Conservation (phyloP, 805 yeast species). For the Starmerella riodocensis region DNA sequence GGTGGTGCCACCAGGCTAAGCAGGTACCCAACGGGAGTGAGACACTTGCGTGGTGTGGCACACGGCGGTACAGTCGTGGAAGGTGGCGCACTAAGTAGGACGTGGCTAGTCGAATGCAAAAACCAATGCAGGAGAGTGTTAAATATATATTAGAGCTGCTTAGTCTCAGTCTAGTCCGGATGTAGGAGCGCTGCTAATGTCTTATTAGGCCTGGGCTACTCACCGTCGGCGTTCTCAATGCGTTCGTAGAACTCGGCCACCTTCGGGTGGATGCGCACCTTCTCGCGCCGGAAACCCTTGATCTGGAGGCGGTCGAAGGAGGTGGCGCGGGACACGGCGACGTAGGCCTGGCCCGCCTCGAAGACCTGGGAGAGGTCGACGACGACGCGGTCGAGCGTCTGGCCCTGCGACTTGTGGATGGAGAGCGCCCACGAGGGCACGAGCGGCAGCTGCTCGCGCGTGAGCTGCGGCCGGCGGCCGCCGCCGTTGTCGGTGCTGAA, state of each 20-base stretch:
- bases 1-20: too few relatives aligned
- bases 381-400: conserved; percentile 58
- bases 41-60: too few relatives aligned
- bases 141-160: too few relatives aligned
- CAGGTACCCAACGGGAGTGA: too few relatives aligned
- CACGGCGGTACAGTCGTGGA: too few relatives aligned
- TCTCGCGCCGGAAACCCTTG: conserved; percentile 48
- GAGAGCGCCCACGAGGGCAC: conserved; percentile 90
- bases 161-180: too few relatives aligned
- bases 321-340: conserved; percentile 85
- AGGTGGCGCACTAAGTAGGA: too few relatives aligned
- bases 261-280: conserved; percentile 55
- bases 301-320: conserved; percentile 71
- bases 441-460: conserved; percentile 67
- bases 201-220: too few relatives aligned
- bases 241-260: conserved; percentile 54
- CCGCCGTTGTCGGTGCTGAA: conserved; percentile 14
- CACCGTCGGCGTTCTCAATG: conserved; percentile 11
- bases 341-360: conserved; percentile 92
- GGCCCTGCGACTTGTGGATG: conserved; percentile 93
- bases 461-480: conserved; percentile 36
- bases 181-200: too few relatives aligned
- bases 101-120: too few relatives aligned
- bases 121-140: too few relatives aligned
- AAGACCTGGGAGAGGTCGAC: conserved; percentile 68